Percentiles rank a stretch among this genome's conserved stretches.
phyloP scores from a whole-genome alignment of 2,329 filamentous ascomycete genomes.

The Cercospora beticola region DNA sequence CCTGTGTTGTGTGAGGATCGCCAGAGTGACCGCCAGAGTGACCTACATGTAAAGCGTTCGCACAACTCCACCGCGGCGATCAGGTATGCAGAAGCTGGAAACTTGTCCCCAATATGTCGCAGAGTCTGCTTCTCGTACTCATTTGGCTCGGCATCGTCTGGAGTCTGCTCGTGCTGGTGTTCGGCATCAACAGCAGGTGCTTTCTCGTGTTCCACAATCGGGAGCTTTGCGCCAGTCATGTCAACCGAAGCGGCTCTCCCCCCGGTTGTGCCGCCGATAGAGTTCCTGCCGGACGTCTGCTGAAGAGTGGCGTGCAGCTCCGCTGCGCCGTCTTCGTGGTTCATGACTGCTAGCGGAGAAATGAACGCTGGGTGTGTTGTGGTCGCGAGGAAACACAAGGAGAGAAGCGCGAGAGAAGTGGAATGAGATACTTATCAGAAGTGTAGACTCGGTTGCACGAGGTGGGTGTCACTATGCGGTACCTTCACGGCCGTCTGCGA shows the following conservation, averaged over 20 bases:
- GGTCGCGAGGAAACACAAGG: background rate
- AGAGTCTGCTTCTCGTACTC: conserved; percentile 46
- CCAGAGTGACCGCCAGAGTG: background rate
- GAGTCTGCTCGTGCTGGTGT: conserved; percentile 24
- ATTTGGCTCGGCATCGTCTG: conserved; percentile 42
- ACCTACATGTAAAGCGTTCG: conserved; percentile 47
- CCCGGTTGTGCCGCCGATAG: conserved; percentile 17
- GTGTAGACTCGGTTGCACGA: background rate
- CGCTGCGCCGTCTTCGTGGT: conserved; percentile 33
- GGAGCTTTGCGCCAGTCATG: conserved; percentile 26
- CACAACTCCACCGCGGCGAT: conserved; percentile 53
- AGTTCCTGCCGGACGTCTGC: conserved; percentile 24
- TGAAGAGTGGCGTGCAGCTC: conserved; percentile 32
- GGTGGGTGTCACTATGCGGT: background rate
- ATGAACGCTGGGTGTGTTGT: too few relatives aligned
- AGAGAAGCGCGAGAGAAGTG: background rate
- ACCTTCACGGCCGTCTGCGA: conserved; percentile 3
- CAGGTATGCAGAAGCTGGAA: conserved; percentile 49
- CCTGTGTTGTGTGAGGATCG: background rate
- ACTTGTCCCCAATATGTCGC: conserved; percentile 48
- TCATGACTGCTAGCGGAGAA: conserved; percentile 19
- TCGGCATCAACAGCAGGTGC: conserved; percentile 16
- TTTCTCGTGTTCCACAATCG: conserved; percentile 20
- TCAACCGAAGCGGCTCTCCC: conserved; percentile 18
- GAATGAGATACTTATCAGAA: background rate